Evolutionary conservation across 495 filamentous ascomycete species (phyloP).

Genomic region (Xylaria sp.): DNA sequence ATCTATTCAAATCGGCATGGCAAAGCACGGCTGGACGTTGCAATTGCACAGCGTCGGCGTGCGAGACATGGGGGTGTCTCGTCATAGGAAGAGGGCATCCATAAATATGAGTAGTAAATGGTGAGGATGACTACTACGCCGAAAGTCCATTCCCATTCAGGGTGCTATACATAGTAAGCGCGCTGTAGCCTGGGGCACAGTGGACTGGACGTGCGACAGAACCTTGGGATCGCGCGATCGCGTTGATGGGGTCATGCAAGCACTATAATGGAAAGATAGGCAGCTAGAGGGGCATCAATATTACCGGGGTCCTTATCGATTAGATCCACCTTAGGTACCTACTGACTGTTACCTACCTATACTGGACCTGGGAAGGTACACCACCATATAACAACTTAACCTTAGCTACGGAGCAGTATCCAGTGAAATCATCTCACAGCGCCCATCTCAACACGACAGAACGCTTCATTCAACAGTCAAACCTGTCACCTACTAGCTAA

Average conservation of each 20-base stretch:
- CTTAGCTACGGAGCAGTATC: not conserved
- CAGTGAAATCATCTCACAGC: not conserved
- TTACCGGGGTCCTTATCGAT: not conserved
- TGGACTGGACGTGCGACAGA: too few species aligned
- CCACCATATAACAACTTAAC: too few species aligned
- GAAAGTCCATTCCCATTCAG: constrained; percentile 25
- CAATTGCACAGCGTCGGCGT: not conserved
- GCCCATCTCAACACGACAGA: not conserved
- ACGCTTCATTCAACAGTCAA: too few species aligned
- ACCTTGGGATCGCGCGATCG: not conserved
- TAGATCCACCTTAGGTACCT: not conserved
- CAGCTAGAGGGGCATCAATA: constrained; percentile 1
- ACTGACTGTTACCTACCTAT: too few species aligned
- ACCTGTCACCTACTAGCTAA: not conserved
- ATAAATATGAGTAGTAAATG: not conserved
- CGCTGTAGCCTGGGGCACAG: not conserved
- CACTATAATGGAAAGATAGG: constrained; percentile 9
- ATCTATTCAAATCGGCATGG: not conserved
- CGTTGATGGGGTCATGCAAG: constrained; percentile 2
- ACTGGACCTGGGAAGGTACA: too few species aligned
- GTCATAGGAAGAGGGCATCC: not conserved
- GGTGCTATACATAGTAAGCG: not conserved
- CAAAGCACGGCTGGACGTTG: not conserved
- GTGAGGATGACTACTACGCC: constrained; percentile 35
- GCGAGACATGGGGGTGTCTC: not conserved